Base-by-base conservation (phyloP, 768 basidiomycete genomes). In the Mycena filopes region DNA sequence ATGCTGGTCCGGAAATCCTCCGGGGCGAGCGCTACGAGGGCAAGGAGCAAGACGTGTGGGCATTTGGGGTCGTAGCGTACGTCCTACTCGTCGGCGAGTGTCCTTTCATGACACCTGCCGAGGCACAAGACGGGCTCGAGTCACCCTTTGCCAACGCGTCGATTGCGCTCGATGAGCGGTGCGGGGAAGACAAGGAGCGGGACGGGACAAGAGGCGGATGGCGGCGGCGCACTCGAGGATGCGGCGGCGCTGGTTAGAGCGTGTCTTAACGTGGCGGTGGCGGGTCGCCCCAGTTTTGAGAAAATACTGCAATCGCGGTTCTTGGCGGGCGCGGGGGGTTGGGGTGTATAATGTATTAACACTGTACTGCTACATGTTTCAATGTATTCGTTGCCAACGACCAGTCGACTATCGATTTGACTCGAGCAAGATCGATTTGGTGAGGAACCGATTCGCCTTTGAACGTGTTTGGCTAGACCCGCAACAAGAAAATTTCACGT, bases 31-130 rank as follows among this genome's bases (percentile, higher is more conserved):
- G 93, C 53, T 99, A 99, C 76, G 86, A 92, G 68, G 98, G 97
- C 38, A 96, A 96, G 74, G 95, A 97, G 75, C 96, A 98, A 77
- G 97, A 99, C 71, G 93, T 98, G 3, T 99, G 97, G 96, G 97
- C 97, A 0, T 93, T 97, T 65, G 97, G 97, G 16, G 96, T 99
- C 25, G 95, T 99, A 23, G 95, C 91, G 15, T 99, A 96, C 76
- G 97, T 99, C 60, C 87, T 99, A 66, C 85, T 99, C 20, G 87
- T 91, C 23, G 94, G 95, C 8, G 95, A 97, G 80, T 96, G 95
- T 73, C 94, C 94, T 1, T 96, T 96, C 80, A 88, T 90, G 79
- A 94, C 92, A 20, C 91, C 96, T 1, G 91, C 89, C 41, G 96
- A 98, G 75, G 94, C 96, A 0, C 93, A 96, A 71, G 91, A 89